Percentiles rank a stretch among this genome's conserved stretches.
Conservation (phyloP, 164 flowering plant species). For the Pachysandra terminalis region DNA sequence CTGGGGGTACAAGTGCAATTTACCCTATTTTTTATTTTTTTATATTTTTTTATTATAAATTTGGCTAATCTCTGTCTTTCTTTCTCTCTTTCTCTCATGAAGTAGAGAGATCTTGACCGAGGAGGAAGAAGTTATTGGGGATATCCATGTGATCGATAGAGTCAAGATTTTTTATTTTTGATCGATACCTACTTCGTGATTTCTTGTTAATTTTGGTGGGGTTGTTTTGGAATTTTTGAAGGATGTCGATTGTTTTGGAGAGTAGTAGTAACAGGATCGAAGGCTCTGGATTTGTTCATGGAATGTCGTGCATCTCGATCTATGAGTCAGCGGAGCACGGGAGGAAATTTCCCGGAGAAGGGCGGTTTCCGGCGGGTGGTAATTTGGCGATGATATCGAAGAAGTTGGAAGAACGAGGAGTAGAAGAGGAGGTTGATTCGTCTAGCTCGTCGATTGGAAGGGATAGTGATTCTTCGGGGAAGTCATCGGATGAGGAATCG, state of each 20-base stretch:
- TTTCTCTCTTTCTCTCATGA: too few species aligned
- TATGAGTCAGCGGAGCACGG: conserved; percentile 22
- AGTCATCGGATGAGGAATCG: conserved; percentile 28
- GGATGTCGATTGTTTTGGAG: conserved; percentile 10
- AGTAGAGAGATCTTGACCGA: too few species aligned
- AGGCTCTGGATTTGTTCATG: conserved; percentile 25
- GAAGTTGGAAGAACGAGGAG: conserved; percentile 2
- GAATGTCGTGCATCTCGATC: conserved; percentile 20
- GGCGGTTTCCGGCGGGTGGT: background rate
- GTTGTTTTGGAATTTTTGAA: background rate
- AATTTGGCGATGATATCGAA: background rate
- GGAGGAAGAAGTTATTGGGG: too few species aligned
- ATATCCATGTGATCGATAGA: too few species aligned
- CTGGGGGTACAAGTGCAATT: too few species aligned
- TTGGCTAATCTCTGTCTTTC: too few species aligned
- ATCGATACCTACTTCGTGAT: too few species aligned
- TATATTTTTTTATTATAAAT: too few species aligned
- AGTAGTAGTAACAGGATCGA: conserved; percentile 17
- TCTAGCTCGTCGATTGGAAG: conserved; percentile 35
- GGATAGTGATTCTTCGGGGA: conserved; percentile 41
- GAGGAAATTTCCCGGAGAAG: conserved; percentile 5
- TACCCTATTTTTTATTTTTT: too few species aligned
- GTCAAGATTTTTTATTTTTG: too few species aligned
- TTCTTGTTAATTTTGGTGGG: too few species aligned
- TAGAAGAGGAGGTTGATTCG: background rate